Evolutionary conservation across 805 yeast genomes (phyloP).

Genomic region (Saccharomycopsis sp.): DNA sequence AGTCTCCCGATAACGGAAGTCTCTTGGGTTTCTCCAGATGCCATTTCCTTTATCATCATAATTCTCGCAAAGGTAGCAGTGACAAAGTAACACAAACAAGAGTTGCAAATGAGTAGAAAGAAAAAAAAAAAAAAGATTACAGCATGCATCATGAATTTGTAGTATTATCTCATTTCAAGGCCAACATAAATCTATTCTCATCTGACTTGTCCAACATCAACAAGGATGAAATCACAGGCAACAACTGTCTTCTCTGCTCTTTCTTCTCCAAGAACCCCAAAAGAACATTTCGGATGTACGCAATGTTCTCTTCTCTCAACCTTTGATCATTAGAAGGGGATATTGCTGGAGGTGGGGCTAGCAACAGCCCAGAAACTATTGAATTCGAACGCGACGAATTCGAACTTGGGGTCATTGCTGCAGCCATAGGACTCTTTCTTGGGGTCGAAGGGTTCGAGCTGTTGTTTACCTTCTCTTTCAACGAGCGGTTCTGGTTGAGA

Average conservation of each 20-base stretch:
- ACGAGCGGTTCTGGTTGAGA: slow-evolving; percentile 46
- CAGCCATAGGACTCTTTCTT: slow-evolving; percentile 16
- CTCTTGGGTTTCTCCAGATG: no score
- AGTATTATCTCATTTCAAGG: slow-evolving; percentile 27
- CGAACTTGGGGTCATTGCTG: slow-evolving; percentile 28
- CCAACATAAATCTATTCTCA: slow-evolving; percentile 58
- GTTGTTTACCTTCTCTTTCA: slow-evolving; percentile 30
- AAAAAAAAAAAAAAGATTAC: neutral
- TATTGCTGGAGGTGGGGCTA: slow-evolving; percentile 12
- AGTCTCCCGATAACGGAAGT: no score
- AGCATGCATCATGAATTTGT: neutral
- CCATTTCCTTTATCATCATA: no score
- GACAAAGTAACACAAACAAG: neutral
- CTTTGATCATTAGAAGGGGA: slow-evolving; percentile 24
- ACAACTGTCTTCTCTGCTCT: slow-evolving; percentile 77
- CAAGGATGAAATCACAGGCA: slow-evolving; percentile 78
- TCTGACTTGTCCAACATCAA: slow-evolving; percentile 63
- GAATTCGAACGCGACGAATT: slow-evolving; percentile 33
- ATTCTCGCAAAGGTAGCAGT: neutral
- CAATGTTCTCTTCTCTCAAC: slow-evolving; percentile 35
- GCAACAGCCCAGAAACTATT: slow-evolving; percentile 22
- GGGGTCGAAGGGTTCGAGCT: slow-evolving; percentile 4
- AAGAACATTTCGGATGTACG: slow-evolving; percentile 83
- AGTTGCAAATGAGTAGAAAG: neutral
- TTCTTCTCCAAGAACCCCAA: slow-evolving; percentile 84